Base-by-base conservation (phyloP, 2,329 filamentous ascomycete species). In the Stagonosporopsis vannaccii region DNA sequence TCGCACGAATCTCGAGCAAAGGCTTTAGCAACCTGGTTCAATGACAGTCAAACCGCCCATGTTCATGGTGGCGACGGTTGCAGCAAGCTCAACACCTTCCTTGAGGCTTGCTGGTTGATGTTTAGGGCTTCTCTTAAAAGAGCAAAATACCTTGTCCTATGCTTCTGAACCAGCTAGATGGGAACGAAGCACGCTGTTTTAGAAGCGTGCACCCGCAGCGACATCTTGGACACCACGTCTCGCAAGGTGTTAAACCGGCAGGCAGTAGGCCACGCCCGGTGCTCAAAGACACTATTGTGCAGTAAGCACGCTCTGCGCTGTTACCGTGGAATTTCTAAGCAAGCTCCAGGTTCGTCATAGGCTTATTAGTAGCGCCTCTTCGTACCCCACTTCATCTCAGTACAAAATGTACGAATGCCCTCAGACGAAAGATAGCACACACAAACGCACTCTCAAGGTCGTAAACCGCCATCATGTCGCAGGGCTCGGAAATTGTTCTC, bases 401-500 rank as follows among this genome's bases (percentile, higher is more conserved):
- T 61, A 61, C 48, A 58, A 61, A 60, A 36, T 42, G 9, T 13
- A 3, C 23, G 13, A 33, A 23, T 22, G 19, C 12, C 50, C 36
- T 32, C 3, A 28, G 20, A 28, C 26, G 33, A 44, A 47, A 40
- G 20, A 26, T 1, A 39, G 15, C 25, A 47, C 26, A 26, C 20
- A 37, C 25, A 36, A 19, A 17, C n/a, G 22, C 8, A 9, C 15
- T 5, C n/a, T 7, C 30, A 32, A n/a, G 40, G 2, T 19, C 4
- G n/a, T 22, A 17, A 40, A 4, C 3, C 7, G 30, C 32, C 39
- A 51, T 11, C 19, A 69, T 69, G 65, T 58, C 71, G 26, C 58
- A 68, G 50, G 62, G 67, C 44, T 81, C 89, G 6, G 82, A 90
- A 65, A 92, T 96, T 68, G 89, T 87, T 39, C 85, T 96, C 26